Conservation (phyloP, 192 early-diverging fungal genomes). For the Geosiphon pyriformis region DNA sequence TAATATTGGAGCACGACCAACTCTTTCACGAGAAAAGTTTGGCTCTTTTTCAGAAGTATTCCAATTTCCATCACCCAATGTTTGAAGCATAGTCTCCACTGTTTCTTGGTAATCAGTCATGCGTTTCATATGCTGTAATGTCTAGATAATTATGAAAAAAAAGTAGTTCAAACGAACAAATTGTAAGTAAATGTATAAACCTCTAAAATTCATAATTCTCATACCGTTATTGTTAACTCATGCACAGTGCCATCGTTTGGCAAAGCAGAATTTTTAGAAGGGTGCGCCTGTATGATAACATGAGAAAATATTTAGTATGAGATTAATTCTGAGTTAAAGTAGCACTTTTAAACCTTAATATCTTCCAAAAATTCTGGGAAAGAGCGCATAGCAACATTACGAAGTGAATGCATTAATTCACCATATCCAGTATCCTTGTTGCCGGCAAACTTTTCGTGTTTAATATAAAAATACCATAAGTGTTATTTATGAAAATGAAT, state of each 20-base stretch:
- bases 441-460: slow-evolving; percentile 31
- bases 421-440: slow-evolving; percentile 36
- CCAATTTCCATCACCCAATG: slow-evolving; percentile 55
- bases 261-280: slow-evolving; percentile 26
- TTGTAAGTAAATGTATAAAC: too few species aligned
- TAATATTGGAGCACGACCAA: slow-evolving; percentile 13
- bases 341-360: slow-evolving; percentile 54
- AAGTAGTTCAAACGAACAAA: too few species aligned
- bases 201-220: slow-evolving; percentile 12
- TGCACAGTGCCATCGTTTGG: slow-evolving; percentile 79
- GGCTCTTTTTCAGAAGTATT: slow-evolving; percentile 35
- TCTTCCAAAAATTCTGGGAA: slow-evolving; percentile 69
- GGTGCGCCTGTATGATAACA: not conserved
- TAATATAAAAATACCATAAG: slow-evolving; percentile 2
- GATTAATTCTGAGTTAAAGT: not conserved
- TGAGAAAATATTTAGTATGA: too few species aligned
- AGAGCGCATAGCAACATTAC: slow-evolving; percentile 45
- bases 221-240: slow-evolving; percentile 74
- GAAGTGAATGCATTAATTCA: slow-evolving; percentile 46
- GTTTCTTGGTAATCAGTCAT: slow-evolving; percentile 49
- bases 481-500: slow-evolving; percentile 15
- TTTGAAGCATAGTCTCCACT: slow-evolving; percentile 47
- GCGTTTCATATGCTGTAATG: slow-evolving; percentile 59
- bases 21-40: slow-evolving; percentile 13
- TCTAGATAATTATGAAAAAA: slow-evolving; percentile 33